Base-by-base conservation (phyloP, 352 stramenopile species). In the Phytophthora melonis region DNA sequence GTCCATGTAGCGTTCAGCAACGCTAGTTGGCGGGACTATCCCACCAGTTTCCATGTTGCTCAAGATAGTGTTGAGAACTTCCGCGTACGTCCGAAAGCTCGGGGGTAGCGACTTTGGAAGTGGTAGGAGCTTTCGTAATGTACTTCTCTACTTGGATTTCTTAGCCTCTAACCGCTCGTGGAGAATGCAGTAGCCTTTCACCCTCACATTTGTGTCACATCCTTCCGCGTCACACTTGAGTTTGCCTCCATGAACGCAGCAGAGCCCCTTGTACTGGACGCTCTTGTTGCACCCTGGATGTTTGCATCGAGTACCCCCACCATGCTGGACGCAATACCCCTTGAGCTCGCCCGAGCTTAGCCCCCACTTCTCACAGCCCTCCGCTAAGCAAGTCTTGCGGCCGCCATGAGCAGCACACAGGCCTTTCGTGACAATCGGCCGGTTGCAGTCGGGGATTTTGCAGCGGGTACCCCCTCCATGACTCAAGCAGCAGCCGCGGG, bases 321-420 rank as follows among this genome's bases (percentile, higher is more conserved):
- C 70, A 19, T 77, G 70, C 18, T 77, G 47, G 27, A 77, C 58
- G 30, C 70, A 77, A 53, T 67, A 77, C n/a, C 70, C 70, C 34
- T 77, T 77, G 3, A 66, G 18, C n/a, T 63, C 21, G 11, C 70
- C 70, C 18, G 56, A 23, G 10, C 60, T 61, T 3, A 77, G 43
- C 1, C 70, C 70, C 65, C 66, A 74, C 14, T 77, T 73, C 36
- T 77, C 55, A 25, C 70, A 77, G 4, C 54, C 70, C 3, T 69
- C 59, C 4, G 58, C 54, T 10, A 74, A 70, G 56, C 70, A 77
- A 9, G 62, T 74, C 32, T 70, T 74, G 18, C 66, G 71, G 13
- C 66, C 71, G 5, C 71, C 65, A 36, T 78, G 71, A 3, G 54
- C 43, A 32, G 53, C 64, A 21, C 71, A 78, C 55, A 78, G 58